These are phyloP conservation scores for Citrullus colocynthis DNA, from an alignment of 306 rosid species.

Conservation along the genomic window DNA sequence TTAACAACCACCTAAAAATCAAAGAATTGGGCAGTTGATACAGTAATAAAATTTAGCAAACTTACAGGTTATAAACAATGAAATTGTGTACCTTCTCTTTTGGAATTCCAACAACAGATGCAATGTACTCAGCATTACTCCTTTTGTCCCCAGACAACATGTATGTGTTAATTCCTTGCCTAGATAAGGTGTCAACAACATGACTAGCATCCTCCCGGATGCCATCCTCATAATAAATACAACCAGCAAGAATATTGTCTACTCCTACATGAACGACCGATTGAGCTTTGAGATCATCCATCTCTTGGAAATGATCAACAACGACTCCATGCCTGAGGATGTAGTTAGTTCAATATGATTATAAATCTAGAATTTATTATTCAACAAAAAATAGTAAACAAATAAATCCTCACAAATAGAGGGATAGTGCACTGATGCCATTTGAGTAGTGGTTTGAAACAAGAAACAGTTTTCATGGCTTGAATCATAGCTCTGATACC, in stretches of 20 bases:
- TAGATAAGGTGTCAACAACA: slow-evolving; percentile 50
- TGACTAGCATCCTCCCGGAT: slow-evolving; percentile 73
- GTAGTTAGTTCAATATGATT: background rate
- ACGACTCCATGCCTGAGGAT: slow-evolving; percentile 60
- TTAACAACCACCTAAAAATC: background rate
- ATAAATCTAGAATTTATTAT: background rate
- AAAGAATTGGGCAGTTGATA: background rate
- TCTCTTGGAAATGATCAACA: slow-evolving; percentile 32
- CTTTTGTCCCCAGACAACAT: slow-evolving; percentile 96
- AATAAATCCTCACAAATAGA: background rate
- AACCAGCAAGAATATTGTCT: slow-evolving; percentile 54
- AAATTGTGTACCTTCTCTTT: slow-evolving; percentile 44
- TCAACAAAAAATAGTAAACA: background rate
- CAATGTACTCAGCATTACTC: slow-evolving; percentile 72
- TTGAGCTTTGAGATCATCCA: slow-evolving; percentile 38
- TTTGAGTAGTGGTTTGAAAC: background rate
- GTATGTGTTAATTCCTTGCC: slow-evolving; percentile 55
- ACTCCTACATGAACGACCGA: slow-evolving; percentile 80
- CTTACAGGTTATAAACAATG: background rate
- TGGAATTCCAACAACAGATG: slow-evolving; percentile 80
- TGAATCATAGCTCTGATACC: background rate
- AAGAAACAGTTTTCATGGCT: background rate
- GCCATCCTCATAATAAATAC: slow-evolving; percentile 76
- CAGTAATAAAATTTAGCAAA: background rate
- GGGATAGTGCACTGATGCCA: background rate